Evolutionary conservation across 306 rosid species (phyloP), one percentile per base, ranked within the genome.

Genomic region (Senna siamea): DNA sequence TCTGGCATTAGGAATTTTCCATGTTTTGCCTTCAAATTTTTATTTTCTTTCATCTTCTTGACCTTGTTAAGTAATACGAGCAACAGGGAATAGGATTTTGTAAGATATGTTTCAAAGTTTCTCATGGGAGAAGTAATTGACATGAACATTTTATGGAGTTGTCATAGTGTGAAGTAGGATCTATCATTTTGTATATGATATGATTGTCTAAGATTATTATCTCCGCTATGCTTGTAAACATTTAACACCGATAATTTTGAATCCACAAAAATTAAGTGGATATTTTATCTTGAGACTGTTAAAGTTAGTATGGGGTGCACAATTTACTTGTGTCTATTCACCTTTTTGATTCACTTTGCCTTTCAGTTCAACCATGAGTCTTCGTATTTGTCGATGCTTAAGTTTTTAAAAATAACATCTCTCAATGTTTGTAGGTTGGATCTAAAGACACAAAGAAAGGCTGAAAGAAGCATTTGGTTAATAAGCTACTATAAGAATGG

Each of bases 401-500:
- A 19, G 20, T 64, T 64, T 32, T 19, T 81, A 51, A 72, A 77
- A 38, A 54, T 79, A 30, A 76, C 46, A 30, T 60, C 9, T 79
- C 74, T 78, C 52, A 59, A 80, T 81, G 74, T 60, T 53, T 84
- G 87, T 65, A 90, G 86, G 73, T 73, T 70, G 37, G 74, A 79
- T 76, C 71, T 69, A 71, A 76, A 75, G 74, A 80, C 73, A 77
- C 79, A 82, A 63, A 79, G 81, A 74, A 84, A 83, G 83, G 83
- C 78, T 63, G 64, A 76, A 80, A 62, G 80, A 84, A 79, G 89
- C 86, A 72, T 72, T 75, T 80, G 85, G 84, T 81, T 87, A 85
- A 82, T 79, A 41, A 74, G 90, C 75, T 69, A 73, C 78, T 85
- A 83, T 79, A 82, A 81, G 84, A 82, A 75, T 75, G 79, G 86